These are phyloP conservation scores for Dujonia santamariae DNA, from an alignment of 1,139 yeast genomes.

Conservation along the genomic window DNA sequence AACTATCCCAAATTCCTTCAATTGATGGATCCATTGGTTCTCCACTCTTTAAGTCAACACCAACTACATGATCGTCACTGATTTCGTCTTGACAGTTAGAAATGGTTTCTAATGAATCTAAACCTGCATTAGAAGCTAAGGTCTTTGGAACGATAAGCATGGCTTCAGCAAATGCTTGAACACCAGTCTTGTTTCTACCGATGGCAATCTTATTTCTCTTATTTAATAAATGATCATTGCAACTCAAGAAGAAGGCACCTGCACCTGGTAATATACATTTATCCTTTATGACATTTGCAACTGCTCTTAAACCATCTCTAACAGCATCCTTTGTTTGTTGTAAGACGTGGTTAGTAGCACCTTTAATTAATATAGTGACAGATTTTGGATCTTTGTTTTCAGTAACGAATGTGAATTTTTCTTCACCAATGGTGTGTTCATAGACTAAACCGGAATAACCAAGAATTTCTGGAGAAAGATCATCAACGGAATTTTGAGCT, in stretches of 20 bases:
- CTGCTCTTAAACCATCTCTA: slow-evolving; percentile 94
- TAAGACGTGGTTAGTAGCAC: slow-evolving; percentile 84
- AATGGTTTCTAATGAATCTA: slow-evolving; percentile 86
- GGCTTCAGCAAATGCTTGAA: slow-evolving; percentile 92
- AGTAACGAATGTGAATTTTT: slow-evolving; percentile 93
- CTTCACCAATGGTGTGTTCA: slow-evolving; percentile 94
- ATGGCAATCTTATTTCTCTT: slow-evolving; percentile 56
- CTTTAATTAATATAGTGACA: slow-evolving; percentile 88
- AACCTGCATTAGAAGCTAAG: slow-evolving; percentile 87
- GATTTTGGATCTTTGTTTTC: slow-evolving; percentile 90
- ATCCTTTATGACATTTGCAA: slow-evolving; percentile 87
- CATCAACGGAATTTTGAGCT: slow-evolving; percentile 97
- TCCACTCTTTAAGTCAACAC: slow-evolving; percentile 86
- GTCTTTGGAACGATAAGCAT: slow-evolving; percentile 90
- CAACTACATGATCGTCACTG: slow-evolving; percentile 78
- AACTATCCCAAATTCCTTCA: slow-evolving; percentile 97
- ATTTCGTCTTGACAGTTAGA: slow-evolving; percentile 90
- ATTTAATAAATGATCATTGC: slow-evolving; percentile 62
- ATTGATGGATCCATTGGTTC: slow-evolving; percentile 94
- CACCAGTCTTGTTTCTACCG: slow-evolving; percentile 88
- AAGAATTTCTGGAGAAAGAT: slow-evolving; percentile 74
- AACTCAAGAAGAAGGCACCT: slow-evolving; percentile 90
- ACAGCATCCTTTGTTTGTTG: slow-evolving; percentile 96
- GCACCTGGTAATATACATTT: slow-evolving; percentile 91
- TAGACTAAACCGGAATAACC: slow-evolving; percentile 92